Evolutionary conservation across 192 early-diverging fungal genomes (phyloP).

Genomic region (Helicostylum pulchrum): DNA sequence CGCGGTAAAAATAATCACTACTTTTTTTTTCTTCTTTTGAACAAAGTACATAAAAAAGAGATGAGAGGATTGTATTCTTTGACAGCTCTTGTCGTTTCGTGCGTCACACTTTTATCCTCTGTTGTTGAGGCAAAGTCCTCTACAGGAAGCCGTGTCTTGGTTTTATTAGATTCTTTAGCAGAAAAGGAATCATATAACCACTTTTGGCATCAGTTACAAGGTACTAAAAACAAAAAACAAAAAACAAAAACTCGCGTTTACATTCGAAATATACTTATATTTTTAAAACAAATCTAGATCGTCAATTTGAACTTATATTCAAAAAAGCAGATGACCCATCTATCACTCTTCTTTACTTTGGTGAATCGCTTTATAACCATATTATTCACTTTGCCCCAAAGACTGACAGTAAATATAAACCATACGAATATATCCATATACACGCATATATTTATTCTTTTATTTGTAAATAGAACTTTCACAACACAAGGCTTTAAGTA

Average conservation of each 20-base stretch:
- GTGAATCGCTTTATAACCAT: conserved; percentile 74
- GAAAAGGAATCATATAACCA: conserved; percentile 45
- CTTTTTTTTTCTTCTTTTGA: neutral
- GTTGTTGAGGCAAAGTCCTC: conserved; percentile 52
- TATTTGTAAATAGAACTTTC: neutral
- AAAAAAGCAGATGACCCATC: conserved; percentile 52
- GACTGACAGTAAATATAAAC: conserved; percentile 48
- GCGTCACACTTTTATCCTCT: neutral
- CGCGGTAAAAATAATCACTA: neutral
- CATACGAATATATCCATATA: neutral
- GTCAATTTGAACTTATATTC: conserved; percentile 57
- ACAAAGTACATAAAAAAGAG: neutral
- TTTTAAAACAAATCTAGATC: conserved; percentile 40
- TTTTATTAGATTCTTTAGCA: conserved; percentile 58
- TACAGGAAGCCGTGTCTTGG: conserved; percentile 63
- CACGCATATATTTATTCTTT: neutral
- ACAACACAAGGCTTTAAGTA: neutral
- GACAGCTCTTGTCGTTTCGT: conserved; percentile 7
- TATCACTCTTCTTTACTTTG: conserved; percentile 55
- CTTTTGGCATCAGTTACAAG: conserved; percentile 58
- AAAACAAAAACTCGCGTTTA: neutral
- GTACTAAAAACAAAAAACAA: conserved; percentile 26
- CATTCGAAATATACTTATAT: neutral
- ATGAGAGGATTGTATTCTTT: conserved; percentile 19
- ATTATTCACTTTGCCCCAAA: conserved; percentile 78